phyloP scores from a whole-genome alignment of 1,139 yeast genomes.

The Meyerozyma smithsonii region DNA sequence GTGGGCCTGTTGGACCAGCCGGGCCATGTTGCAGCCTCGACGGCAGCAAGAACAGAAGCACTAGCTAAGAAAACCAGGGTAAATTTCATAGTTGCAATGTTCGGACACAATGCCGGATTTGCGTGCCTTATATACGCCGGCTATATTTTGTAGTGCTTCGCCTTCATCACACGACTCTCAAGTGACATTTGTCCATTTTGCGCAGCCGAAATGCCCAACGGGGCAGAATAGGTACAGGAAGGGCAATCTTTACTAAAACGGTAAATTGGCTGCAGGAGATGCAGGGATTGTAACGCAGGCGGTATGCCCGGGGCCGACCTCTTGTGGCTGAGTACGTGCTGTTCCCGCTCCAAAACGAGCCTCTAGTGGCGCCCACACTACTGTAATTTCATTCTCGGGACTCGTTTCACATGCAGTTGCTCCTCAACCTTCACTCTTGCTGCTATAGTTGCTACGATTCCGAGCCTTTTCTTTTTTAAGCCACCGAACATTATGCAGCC shows the following conservation, averaged over 20 bases:
- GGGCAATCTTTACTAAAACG: neutral
- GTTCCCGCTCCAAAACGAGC: no score
- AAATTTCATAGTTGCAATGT: no score
- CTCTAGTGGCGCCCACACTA: neutral
- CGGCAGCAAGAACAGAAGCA: neutral
- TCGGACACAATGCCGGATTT: neutral
- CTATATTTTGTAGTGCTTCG: constrained; percentile 1
- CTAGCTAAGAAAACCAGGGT: neutral
- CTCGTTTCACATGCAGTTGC: neutral
- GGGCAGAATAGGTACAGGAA: neutral
- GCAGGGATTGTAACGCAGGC: neutral
- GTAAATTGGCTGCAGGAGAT: neutral
- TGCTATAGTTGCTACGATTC: no score
- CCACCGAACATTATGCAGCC: no score
- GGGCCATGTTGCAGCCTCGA: neutral
- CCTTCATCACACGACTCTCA: constrained; percentile 3
- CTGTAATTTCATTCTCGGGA: neutral
- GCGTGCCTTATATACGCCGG: neutral
- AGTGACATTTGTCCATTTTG: neutral
- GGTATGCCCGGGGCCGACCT: neutral
- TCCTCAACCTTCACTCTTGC: no score
- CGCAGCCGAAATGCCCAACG: neutral
- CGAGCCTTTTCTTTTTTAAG: no score
- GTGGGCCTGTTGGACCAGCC: no score
- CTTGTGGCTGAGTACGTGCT: neutral